A percentile compares a stretch with the other conserved stretches of the same genome.
Evolutionary conservation across 2,329 filamentous ascomycete genomes (phyloP).

Genomic region (Hypoxylon sp.): DNA sequence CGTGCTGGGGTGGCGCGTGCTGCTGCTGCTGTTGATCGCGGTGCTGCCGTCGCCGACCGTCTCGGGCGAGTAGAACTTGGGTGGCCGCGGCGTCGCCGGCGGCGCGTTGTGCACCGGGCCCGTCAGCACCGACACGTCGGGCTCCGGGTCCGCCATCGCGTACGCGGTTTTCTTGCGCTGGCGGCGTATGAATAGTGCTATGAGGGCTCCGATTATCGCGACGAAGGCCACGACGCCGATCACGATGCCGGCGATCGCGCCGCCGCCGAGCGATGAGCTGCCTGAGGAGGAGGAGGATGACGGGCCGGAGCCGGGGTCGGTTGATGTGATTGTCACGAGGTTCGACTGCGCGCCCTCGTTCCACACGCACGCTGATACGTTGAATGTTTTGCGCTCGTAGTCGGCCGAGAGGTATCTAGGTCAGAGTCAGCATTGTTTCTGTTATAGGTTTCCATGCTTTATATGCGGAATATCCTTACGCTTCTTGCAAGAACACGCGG

Average conservation of each 20-base stretch:
- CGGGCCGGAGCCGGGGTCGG: constrained; percentile 14
- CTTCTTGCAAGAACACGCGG: constrained; percentile 48
- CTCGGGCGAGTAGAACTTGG: constrained; percentile 35
- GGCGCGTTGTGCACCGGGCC: constrained; percentile 44
- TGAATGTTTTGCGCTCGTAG: constrained; percentile 52
- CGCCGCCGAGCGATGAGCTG: constrained; percentile 26
- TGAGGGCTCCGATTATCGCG: constrained; percentile 17
- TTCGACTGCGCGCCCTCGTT: constrained; percentile 45
- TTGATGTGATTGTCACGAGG: constrained; percentile 44
- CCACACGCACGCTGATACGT: constrained; percentile 50
- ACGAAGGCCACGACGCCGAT: constrained; percentile 28
- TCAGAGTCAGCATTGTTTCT: constrained; percentile 7
- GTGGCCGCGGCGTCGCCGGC: constrained; percentile 22
- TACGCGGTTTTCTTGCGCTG: constrained; percentile 34
- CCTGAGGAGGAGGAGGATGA: background rate
- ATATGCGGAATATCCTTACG: constrained; percentile 36
- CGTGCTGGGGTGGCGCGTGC: constrained; percentile 16
- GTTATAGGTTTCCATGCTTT: background rate
- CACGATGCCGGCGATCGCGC: constrained; percentile 40
- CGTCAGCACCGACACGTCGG: constrained; percentile 40
- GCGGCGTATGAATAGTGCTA: constrained; percentile 30
- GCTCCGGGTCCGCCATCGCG: constrained; percentile 31
- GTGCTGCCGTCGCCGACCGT: constrained; percentile 34
- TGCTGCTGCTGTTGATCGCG: constrained; percentile 17
- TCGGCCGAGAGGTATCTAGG: constrained; percentile 49